Base-by-base conservation (phyloP, 306 rosid genomes). In the Dryas drummondii region DNA sequence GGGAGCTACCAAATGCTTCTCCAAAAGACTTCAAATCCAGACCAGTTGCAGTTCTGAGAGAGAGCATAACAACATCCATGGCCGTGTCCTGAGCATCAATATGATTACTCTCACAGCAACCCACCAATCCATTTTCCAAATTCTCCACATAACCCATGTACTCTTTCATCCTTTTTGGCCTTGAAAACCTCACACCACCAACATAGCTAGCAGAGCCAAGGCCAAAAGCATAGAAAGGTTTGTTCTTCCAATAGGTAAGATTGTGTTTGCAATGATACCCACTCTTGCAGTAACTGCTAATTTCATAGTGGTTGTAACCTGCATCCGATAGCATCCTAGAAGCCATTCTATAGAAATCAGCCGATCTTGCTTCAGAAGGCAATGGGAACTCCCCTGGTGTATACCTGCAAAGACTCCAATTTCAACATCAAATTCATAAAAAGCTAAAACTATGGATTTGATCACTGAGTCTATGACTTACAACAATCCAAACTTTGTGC, bases 231-330 rank as follows among this genome's bases (percentile, higher is more conserved):
- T 96, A 89, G 87, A 92, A 90, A 44, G 97, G 96, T 17, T 77
- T 79, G 91, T 96, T 90, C 87, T 86, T 87, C 99, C 99, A 96
- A 55, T 90, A 96, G n/a, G 81, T 82, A 13, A n/a, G 81, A 65
- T 96, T 90, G 86, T 96, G 99, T 73, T 86, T 90, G 88, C 98
- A 92, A 63, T 90, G 90, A 66, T 85, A 96, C 15, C 96, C 97
- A 45, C 67, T 80, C 85, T 87, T 96, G 64, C 92, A 77, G 82
- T 96, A 96, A 78, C 99, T 96, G 83, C 98, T 96, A 76, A 96
- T 96, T 75, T 92, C 99, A 44, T 96, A 96, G 79, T 92, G 99
- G 74, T 75, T 76, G 70, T 85, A 92, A 27, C 82, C 82, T 2
- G 91, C 97, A 76, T 85, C 85, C 9, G 62, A 40, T 41, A 96